Evolutionary conservation across 2,329 filamentous ascomycete genomes (phyloP).

Genomic region (Paraphoma sp.): DNA sequence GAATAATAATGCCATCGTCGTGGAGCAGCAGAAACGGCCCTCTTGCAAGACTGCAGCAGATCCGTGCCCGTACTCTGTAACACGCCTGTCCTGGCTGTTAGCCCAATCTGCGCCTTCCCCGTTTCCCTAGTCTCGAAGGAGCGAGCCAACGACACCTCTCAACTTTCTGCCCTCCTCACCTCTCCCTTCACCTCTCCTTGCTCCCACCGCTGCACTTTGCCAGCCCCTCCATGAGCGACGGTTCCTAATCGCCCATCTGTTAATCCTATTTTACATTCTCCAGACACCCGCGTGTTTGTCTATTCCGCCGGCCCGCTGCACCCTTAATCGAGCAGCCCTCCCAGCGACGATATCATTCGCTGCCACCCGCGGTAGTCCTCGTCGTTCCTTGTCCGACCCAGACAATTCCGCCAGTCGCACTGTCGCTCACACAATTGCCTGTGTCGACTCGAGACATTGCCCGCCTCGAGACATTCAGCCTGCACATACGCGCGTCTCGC

Average conservation of each 20-base stretch:
- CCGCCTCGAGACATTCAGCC: slow-evolving; percentile 11
- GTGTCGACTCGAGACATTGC: slow-evolving; percentile 11
- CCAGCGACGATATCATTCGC: slow-evolving; percentile 3
- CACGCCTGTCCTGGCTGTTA: slow-evolving; percentile 16
- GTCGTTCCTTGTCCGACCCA: slow-evolving; percentile 35
- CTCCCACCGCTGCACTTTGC: slow-evolving; percentile 20
- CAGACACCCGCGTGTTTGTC: slow-evolving; percentile 44
- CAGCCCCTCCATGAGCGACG: slow-evolving; percentile 33
- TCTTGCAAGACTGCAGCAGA: neutral
- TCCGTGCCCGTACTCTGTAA: slow-evolving; percentile 24
- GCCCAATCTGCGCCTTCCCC: slow-evolving; percentile 11
- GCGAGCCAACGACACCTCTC: slow-evolving; percentile 22
- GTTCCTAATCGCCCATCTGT: slow-evolving; percentile 36
- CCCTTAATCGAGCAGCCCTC: slow-evolving; percentile 36
- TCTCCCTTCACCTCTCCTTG: slow-evolving; percentile 17
- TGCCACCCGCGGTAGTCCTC: slow-evolving; percentile 17
- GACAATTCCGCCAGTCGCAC: slow-evolving; percentile 18
- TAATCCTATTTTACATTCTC: slow-evolving; percentile 49
- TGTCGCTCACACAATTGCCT: slow-evolving; percentile 7
- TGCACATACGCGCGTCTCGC: slow-evolving; percentile 5
- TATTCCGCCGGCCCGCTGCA: slow-evolving; percentile 43
- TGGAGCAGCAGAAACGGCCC: neutral
- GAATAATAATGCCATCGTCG: neutral
- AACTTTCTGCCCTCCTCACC: slow-evolving; percentile 13
- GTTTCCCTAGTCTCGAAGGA: slow-evolving; percentile 18